Conservation (phyloP, 2,329 filamentous ascomycete genomes). For the Rutstroemia sydowiana region DNA sequence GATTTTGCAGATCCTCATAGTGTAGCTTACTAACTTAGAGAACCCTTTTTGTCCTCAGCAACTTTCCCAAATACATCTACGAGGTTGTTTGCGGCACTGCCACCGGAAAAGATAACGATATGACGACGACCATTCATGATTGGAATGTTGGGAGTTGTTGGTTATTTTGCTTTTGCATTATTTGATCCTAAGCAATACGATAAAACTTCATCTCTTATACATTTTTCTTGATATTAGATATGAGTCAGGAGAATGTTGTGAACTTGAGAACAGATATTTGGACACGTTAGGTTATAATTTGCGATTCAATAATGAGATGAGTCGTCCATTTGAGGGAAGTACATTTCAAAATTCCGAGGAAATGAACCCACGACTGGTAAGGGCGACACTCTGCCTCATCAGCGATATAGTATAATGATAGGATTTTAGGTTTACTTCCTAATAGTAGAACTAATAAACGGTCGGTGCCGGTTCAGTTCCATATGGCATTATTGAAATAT, state of each 20-base stretch:
- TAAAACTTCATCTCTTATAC: background rate
- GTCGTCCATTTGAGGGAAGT: too few relatives aligned
- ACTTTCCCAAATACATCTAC: conserved; percentile 77
- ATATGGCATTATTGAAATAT: too few relatives aligned
- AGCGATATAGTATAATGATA: too few relatives aligned
- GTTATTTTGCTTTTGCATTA: too few relatives aligned
- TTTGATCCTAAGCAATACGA: too few relatives aligned
- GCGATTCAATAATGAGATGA: background rate
- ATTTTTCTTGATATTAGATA: background rate
- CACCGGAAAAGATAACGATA: conserved; percentile 81
- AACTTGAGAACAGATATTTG: background rate
- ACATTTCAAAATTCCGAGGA: too few relatives aligned
- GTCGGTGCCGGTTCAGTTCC: too few relatives aligned
- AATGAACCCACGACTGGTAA: too few relatives aligned
- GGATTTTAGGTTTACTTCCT: too few relatives aligned
- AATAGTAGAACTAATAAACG: too few relatives aligned
- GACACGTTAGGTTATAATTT: too few relatives aligned
- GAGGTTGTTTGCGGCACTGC: conserved; percentile 87
- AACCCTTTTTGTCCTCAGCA: conserved; percentile 30
- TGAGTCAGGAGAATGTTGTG: background rate
- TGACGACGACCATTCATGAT: conserved; percentile 18
- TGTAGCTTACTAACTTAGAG: conserved; percentile 29
- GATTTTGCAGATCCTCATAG: background rate
- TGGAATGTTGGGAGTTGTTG: background rate
- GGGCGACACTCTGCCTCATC: background rate